These are phyloP conservation scores for Leccinellum albellum DNA, from an alignment of 768 basidiomycete genomes.

Conservation along the genomic window DNA sequence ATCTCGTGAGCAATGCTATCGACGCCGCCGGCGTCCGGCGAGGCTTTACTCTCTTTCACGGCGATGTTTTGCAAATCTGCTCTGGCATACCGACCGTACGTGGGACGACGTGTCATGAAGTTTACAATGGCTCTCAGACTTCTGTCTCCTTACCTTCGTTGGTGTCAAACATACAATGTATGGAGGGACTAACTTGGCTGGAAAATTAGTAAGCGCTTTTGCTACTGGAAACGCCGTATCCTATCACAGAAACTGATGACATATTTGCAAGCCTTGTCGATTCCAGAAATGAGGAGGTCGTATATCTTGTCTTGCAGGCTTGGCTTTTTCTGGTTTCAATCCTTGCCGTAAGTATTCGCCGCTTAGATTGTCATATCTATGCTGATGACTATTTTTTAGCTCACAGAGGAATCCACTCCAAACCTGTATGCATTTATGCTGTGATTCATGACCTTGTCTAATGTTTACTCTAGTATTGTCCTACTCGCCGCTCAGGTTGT, in stretches of 20 bases:
- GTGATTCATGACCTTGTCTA: neutral
- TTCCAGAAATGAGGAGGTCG: slow-evolving; percentile 44
- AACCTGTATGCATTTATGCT: slow-evolving; percentile 36
- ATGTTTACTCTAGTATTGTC: slow-evolving; percentile 21
- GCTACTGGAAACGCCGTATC: neutral
- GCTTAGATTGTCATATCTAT: neutral
- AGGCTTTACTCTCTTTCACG: slow-evolving; percentile 19
- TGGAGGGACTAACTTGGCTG: slow-evolving; percentile 44
- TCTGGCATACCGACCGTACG: slow-evolving; percentile 34
- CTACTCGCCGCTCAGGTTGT: slow-evolving; percentile 45
- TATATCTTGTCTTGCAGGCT: slow-evolving; percentile 41
- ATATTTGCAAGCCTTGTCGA: slow-evolving; percentile 20
- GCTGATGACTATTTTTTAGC: slow-evolving; percentile 26
- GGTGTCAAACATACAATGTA: slow-evolving; percentile 30
- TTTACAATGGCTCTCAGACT: slow-evolving; percentile 6
- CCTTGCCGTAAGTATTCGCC: slow-evolving; percentile 37
- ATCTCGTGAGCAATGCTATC: slow-evolving; percentile 33
- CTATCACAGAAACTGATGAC: neutral
- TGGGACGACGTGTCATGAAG: slow-evolving; percentile 21
- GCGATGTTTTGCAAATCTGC: slow-evolving; percentile 33
- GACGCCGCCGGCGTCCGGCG: slow-evolving; percentile 23
- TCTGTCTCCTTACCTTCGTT: neutral
- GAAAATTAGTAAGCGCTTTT: slow-evolving; percentile 38
- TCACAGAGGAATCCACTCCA: slow-evolving; percentile 50
- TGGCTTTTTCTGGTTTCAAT: slow-evolving; percentile 48